Percentiles rank a stretch among this genome's conserved stretches.
phyloP scores from a whole-genome alignment of 192 early-diverging fungal genomes.

The Coemansia sp. region DNA sequence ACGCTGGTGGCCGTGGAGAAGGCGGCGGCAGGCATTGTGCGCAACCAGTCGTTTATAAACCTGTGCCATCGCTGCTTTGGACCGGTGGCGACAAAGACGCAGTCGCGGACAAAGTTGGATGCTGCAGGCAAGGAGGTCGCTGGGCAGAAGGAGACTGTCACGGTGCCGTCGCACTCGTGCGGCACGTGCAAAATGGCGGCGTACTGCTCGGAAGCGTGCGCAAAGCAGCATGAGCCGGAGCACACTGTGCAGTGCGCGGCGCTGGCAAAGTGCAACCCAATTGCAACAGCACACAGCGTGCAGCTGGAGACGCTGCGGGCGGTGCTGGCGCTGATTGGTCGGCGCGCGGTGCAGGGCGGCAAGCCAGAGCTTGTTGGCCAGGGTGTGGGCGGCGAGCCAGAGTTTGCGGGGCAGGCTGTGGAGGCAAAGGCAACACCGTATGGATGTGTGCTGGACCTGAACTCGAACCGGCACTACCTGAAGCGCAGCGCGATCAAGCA shows the following conservation, averaged over 20 bases:
- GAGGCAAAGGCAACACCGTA: slow-evolving; percentile 26
- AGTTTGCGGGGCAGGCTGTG: slow-evolving; percentile 12
- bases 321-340: slow-evolving; percentile 44
- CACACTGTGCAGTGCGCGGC: slow-evolving; percentile 49
- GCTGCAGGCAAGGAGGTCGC: slow-evolving; percentile 34
- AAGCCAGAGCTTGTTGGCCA: neutral
- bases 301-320: slow-evolving; percentile 38
- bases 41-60: slow-evolving; percentile 53
- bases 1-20: slow-evolving; percentile 54
- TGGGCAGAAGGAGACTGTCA: slow-evolving; percentile 28
- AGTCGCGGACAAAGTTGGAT: slow-evolving; percentile 45
- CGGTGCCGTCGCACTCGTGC: slow-evolving; percentile 31
- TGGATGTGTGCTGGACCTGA: slow-evolving; percentile 35
- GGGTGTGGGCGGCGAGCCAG: neutral
- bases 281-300: slow-evolving; percentile 29
- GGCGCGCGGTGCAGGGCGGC: slow-evolving; percentile 24
- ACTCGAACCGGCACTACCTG: slow-evolving; percentile 51
- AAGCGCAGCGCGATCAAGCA: slow-evolving; percentile 39
- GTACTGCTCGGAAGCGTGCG: slow-evolving; percentile 61
- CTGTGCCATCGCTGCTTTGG: slow-evolving; percentile 58
- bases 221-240: slow-evolving; percentile 32
- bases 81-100: slow-evolving; percentile 36
- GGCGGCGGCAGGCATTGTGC: slow-evolving; percentile 56
- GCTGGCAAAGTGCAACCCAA: slow-evolving; percentile 35
- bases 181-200: slow-evolving; percentile 52